Evolutionary conservation across 306 rosid genomes (phyloP).

Genomic region (Arachis stenosperma): DNA sequence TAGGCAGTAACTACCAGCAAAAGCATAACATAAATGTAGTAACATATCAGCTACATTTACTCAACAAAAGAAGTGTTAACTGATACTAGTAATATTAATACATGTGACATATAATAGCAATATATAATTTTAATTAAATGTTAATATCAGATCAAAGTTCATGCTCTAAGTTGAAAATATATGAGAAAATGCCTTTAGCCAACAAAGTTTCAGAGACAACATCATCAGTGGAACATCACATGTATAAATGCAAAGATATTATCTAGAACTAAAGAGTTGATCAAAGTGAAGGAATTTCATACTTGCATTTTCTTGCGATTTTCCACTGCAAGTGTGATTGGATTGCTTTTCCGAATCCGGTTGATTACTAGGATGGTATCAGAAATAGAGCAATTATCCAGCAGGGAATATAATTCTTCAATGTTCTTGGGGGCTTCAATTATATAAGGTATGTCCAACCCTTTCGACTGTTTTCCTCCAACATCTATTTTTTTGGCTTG

Average conservation of each 20-base stretch:
- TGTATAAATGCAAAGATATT: slow-evolving; percentile 23
- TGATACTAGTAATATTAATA: slow-evolving; percentile 4
- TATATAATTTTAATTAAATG: slow-evolving; percentile 3
- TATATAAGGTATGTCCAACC: slow-evolving; percentile 72
- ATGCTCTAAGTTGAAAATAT: background rate
- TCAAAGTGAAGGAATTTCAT: slow-evolving; percentile 35
- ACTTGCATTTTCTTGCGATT: slow-evolving; percentile 93
- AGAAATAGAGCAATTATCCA: slow-evolving; percentile 58
- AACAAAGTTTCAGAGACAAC: background rate
- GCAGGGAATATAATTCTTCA: slow-evolving; percentile 66
- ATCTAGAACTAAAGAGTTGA: slow-evolving; percentile 23
- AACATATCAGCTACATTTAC: slow-evolving; percentile 11
- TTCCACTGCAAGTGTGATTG: slow-evolving; percentile 82
- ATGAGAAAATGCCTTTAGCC: slow-evolving; percentile 5
- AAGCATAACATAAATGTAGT: slow-evolving; percentile 2
- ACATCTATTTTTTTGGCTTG: slow-evolving; percentile 50
- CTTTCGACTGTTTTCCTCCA: slow-evolving; percentile 49
- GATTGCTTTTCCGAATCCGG: slow-evolving; percentile 82
- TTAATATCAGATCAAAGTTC: slow-evolving; percentile 6
- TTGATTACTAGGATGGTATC: slow-evolving; percentile 68
- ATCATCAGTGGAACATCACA: background rate
- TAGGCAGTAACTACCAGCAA: slow-evolving; percentile 6
- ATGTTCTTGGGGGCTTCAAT: slow-evolving; percentile 87
- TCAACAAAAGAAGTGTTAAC: background rate
- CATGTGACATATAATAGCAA: slow-evolving; percentile 7